phyloP scores from a whole-genome alignment of 2,329 filamentous ascomycete species.

The Emericellopsis atlantica region DNA sequence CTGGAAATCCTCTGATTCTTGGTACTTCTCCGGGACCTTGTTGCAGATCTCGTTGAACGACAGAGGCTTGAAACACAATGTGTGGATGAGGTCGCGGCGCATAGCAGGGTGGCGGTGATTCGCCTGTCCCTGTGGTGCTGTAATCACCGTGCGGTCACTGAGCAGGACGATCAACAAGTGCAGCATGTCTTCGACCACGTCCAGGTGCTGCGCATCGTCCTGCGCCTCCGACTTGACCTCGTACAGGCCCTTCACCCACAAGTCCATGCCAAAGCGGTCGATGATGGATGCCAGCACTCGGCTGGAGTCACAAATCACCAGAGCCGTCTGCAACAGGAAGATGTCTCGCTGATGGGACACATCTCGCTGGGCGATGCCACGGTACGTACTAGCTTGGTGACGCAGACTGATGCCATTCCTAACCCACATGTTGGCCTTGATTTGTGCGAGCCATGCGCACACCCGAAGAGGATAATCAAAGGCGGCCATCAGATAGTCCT shows the following conservation, averaged over 20 bases:
- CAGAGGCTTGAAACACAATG: constrained; percentile 89
- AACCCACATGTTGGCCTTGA: constrained; percentile 98
- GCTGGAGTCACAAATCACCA: constrained; percentile 74
- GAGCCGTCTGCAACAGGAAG: constrained; percentile 80
- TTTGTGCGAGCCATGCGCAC: constrained; percentile 93
- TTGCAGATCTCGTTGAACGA: constrained; percentile 85
- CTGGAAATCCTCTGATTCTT: constrained; percentile 82
- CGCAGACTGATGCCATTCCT: constrained; percentile 91
- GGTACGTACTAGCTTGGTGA: constrained; percentile 89
- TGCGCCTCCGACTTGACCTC: constrained; percentile 58
- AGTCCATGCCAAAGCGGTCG: constrained; percentile 78
- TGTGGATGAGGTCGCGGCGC: constrained; percentile 81
- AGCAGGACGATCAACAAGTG: constrained; percentile 85
- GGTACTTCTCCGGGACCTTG: constrained; percentile 78
- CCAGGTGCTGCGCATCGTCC: constrained; percentile 79
- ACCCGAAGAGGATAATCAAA: constrained; percentile 92
- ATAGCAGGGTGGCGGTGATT: constrained; percentile 58
- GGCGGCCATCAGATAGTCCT: constrained; percentile 73
- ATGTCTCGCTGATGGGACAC: constrained; percentile 92
- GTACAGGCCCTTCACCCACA: constrained; percentile 79
- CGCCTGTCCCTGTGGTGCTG: constrained; percentile 53
- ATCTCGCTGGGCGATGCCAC: constrained; percentile 78
- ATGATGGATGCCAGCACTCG: constrained; percentile 80
- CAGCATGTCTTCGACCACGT: constrained; percentile 91
- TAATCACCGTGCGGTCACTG: constrained; percentile 74